Base-by-base conservation (phyloP, 805 yeast species). In the Brettanomyces custersianus region DNA sequence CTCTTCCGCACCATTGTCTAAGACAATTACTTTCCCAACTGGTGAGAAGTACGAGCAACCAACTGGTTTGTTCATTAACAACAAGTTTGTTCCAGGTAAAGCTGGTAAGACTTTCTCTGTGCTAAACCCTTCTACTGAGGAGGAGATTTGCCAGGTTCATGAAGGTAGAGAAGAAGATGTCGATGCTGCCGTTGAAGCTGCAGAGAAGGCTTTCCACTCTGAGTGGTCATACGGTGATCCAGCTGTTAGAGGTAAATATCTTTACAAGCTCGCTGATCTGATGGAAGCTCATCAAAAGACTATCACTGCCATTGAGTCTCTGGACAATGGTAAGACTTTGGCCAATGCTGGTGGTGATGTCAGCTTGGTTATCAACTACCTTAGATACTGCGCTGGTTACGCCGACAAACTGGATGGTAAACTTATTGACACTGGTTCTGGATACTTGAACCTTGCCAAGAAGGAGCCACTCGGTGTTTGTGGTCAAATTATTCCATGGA, bases 401-500 rank as follows among this genome's bases (percentile, higher is more conserved):
- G 85, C 94, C 51, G 96, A 86, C 64, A 87, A 88, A 68, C 63
- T 83, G 46, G 72, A 68, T 46, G 96, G 95, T 49, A 70, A 76
- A 45, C 60, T 78, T 40, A 71, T 84, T 40, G 84, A 84, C 58
- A 78, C 94, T 34, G 90, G 88, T 43, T 58, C 62, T 39, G 64
- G 75, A 34, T 84, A 83, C 60, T 76, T 87, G 58, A 74, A 74
- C 43, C 85, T 80, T 64, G 79, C 90, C 45, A 75, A 77, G 59
- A 80, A 81, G 61, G 95, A 87, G 63, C 95, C 96, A 40, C 66
- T 84, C 51, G 96, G 96, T 57, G 96, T 88, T 32, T 85, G 94
- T 59, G 96, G 95, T 40, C 94, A 85, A 62, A 83, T 88, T 55
- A 87, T 88, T 47, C 96, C 96, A 49, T 88, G 96, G 96, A 88